These are phyloP conservation scores for Geotrichum carabidarum DNA, from an alignment of 1,139 yeast genomes.

Conservation along the genomic window DNA sequence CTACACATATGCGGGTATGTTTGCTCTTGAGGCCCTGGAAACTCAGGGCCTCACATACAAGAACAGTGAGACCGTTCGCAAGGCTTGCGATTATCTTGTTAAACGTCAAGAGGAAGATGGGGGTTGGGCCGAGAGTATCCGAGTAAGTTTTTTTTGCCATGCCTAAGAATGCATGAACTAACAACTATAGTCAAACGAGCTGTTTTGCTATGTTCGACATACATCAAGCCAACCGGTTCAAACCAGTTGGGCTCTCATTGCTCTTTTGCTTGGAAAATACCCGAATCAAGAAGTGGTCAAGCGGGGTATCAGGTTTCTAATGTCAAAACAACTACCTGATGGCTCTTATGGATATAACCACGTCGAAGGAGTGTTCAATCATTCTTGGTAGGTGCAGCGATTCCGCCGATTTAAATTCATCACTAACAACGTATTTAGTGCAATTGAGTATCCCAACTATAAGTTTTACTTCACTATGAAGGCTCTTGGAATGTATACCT, in stretches of 20 bases:
- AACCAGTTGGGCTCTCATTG: conserved; percentile 90
- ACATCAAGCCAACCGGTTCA: conserved; percentile 72
- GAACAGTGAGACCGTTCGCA: conserved; percentile 57
- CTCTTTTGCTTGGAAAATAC: conserved; percentile 71
- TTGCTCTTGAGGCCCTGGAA: conserved; percentile 86
- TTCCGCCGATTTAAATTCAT: not conserved
- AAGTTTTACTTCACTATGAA: conserved; percentile 85
- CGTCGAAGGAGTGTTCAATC: conserved; percentile 94
- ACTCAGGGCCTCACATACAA: conserved; percentile 61
- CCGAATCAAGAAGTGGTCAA: conserved; percentile 63
- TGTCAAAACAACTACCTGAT: conserved; percentile 59
- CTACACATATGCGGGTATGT: conserved; percentile 94
- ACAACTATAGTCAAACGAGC: conserved; percentile 53
- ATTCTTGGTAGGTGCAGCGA: conserved; percentile 46
- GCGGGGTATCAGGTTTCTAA: conserved; percentile 58
- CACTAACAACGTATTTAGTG: conserved; percentile 36
- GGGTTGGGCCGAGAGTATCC: conserved; percentile 83
- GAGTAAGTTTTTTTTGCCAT: conserved; percentile 23
- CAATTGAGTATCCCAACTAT: conserved; percentile 94
- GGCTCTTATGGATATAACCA: conserved; percentile 89
- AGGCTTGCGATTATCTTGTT: conserved; percentile 81
- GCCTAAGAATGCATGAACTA: not conserved
- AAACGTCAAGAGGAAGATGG: conserved; percentile 79
- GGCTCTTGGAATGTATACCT: conserved; percentile 73
- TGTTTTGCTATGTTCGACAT: conserved; percentile 68